phyloP scores from a whole-genome alignment of 2,329 filamentous ascomycete genomes.

The Pyricularia sp. region DNA sequence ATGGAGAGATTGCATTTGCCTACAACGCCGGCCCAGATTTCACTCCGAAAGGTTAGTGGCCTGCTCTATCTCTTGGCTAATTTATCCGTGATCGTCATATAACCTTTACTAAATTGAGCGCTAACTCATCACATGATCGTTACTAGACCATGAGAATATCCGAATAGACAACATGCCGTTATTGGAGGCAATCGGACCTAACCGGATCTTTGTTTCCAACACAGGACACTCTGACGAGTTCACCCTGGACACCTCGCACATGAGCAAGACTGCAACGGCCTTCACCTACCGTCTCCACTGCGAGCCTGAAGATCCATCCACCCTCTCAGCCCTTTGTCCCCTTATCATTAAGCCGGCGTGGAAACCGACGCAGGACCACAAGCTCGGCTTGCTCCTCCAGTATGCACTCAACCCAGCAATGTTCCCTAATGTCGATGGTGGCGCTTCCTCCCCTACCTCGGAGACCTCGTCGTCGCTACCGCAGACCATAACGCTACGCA shows the following conservation, averaged over 20 bases:
- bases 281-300: constrained; percentile 83
- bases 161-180: constrained; percentile 75
- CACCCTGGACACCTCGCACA: constrained; percentile 56
- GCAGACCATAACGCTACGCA: constrained; percentile 39
- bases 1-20: constrained; percentile 79
- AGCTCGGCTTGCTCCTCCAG: constrained; percentile 73
- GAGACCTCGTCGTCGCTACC: constrained; percentile 12
- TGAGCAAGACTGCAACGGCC: constrained; percentile 58
- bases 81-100: neutral
- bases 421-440: constrained; percentile 24
- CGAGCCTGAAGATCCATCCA: constrained; percentile 36
- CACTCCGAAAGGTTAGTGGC: constrained; percentile 33
- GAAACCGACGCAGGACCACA: constrained; percentile 64
- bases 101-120: neutral
- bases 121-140: constrained; percentile 6
- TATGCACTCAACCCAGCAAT: constrained; percentile 64
- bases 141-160: constrained; percentile 48
- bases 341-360: constrained; percentile 62
- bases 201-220: constrained; percentile 78
- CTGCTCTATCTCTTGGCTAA: neutral
- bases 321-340: constrained; percentile 48
- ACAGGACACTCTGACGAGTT: constrained; percentile 61
- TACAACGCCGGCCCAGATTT: constrained; percentile 50
- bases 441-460: neutral
- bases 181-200: constrained; percentile 88